These are phyloP conservation scores for Aspergillus campestris DNA, from an alignment of 495 filamentous ascomycete species.

Conservation along the genomic window DNA sequence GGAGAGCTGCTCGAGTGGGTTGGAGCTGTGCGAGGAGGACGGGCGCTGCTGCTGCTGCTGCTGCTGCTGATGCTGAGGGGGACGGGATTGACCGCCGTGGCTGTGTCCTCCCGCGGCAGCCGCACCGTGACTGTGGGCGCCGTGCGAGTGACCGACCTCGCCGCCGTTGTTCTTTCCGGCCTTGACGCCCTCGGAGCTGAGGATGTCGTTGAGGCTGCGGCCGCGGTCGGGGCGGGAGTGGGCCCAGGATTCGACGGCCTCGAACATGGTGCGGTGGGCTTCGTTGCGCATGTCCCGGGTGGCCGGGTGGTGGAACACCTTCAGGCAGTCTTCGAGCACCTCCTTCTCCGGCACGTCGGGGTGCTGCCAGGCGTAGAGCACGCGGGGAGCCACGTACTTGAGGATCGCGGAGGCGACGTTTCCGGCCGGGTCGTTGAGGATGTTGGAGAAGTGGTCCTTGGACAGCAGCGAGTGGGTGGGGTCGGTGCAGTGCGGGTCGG, in stretches of 20 bases:
- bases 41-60: conserved; percentile 2
- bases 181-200: conserved; percentile 74
- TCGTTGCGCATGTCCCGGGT: conserved; percentile 62
- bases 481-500: conserved; percentile 72
- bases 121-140: conserved; percentile 13
- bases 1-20: no score
- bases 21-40: no score
- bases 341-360: conserved; percentile 67
- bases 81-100: conserved; percentile 10
- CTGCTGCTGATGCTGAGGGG: conserved; percentile 11
- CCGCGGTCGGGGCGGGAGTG: conserved; percentile 55
- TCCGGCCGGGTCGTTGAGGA: conserved; percentile 81
- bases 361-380: conserved; percentile 88
- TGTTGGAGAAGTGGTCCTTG: conserved; percentile 94
- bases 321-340: conserved; percentile 66
- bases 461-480: conserved; percentile 92
- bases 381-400: conserved; percentile 74
- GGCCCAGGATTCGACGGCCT: conserved; percentile 69
- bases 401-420: conserved; percentile 70
- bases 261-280: conserved; percentile 80
- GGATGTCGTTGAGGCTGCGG: conserved; percentile 52
- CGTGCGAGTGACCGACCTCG: conserved; percentile 27
- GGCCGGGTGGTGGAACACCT: conserved; percentile 84
- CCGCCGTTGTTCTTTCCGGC: conserved; percentile 64
- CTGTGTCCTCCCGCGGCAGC: conserved; percentile 6